Conservation (phyloP, 2,329 filamentous ascomycete genomes). For the Coniochaeta sp. region DNA sequence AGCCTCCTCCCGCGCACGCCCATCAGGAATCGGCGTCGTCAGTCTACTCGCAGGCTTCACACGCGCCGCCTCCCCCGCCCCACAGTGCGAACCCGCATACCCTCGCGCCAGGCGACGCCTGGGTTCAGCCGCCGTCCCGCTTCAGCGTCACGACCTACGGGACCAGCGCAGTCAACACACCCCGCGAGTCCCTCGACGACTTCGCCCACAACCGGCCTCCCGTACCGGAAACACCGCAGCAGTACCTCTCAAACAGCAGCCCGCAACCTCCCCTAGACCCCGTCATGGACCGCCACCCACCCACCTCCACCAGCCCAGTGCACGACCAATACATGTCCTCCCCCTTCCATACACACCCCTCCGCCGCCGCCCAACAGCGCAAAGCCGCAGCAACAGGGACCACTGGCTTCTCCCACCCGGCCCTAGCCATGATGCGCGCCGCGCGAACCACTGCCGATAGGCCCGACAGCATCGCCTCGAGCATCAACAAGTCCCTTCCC, state of each 20-base stretch:
- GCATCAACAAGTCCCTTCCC: slow-evolving; percentile 51
- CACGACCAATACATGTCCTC: slow-evolving; percentile 24
- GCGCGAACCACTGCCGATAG: slow-evolving; percentile 10
- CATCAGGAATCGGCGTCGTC: slow-evolving; percentile 23
- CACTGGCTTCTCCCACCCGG: background rate
- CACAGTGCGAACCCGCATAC: slow-evolving; percentile 10
- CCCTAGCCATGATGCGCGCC: slow-evolving; percentile 4
- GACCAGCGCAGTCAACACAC: slow-evolving; percentile 39
- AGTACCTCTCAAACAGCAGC: slow-evolving; percentile 19
- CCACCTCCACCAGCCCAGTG: no score
- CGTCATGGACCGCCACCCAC: slow-evolving; percentile 33
- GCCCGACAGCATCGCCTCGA: slow-evolving; percentile 25
- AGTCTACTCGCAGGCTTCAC: slow-evolving; percentile 21
- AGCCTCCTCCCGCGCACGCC: slow-evolving; percentile 16
- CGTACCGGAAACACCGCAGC: slow-evolving; percentile 27
- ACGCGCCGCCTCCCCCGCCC: slow-evolving; percentile 11
- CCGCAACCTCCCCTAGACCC: slow-evolving; percentile 16
- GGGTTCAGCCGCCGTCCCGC: slow-evolving; percentile 48
- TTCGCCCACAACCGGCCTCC: slow-evolving; percentile 24
- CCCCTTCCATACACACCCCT: slow-evolving; percentile 13
- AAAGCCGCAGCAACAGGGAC: slow-evolving; percentile 6
- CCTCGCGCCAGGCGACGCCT: slow-evolving; percentile 27
- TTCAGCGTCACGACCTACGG: slow-evolving; percentile 60
- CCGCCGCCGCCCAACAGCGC: slow-evolving; percentile 9
- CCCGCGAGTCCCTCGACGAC: slow-evolving; percentile 27